Evolutionary conservation across 805 yeast species (phyloP).

Genomic region (Cyberlindnera suaveolens): DNA sequence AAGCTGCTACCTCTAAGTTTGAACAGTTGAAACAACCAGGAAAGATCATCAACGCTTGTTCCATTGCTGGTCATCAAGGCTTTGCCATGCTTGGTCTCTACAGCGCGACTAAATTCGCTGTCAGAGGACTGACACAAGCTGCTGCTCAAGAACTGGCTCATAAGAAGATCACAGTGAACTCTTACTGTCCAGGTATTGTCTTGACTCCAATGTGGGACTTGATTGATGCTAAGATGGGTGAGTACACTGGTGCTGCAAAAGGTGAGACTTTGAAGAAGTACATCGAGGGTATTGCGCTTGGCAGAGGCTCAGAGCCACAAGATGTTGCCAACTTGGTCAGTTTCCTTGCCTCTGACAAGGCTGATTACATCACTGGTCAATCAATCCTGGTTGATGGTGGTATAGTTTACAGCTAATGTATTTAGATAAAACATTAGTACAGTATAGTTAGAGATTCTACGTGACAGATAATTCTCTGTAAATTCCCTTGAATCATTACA

Average conservation of each 20-base stretch:
- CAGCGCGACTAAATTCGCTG: slow-evolving; percentile 32
- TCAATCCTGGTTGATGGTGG: slow-evolving; percentile 34
- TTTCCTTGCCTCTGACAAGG: slow-evolving; percentile 30
- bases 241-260: slow-evolving; percentile 21
- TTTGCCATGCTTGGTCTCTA: slow-evolving; percentile 28
- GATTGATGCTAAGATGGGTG: slow-evolving; percentile 23
- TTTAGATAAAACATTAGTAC: not conserved
- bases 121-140: slow-evolving; percentile 30
- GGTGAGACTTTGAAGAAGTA: slow-evolving; percentile 23
- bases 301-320: slow-evolving; percentile 30
- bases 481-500: no score
- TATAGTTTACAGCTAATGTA: slow-evolving; percentile 16
- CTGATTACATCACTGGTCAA: slow-evolving; percentile 32
- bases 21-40: slow-evolving; percentile 26
- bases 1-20: slow-evolving; percentile 27
- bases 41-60: slow-evolving; percentile 33
- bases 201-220: slow-evolving; percentile 33
- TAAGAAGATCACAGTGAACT: slow-evolving; percentile 32
- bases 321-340: slow-evolving; percentile 31
- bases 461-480: no score
- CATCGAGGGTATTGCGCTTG: slow-evolving; percentile 27
- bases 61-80: slow-evolving; percentile 30
- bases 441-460: no score
- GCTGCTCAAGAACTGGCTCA: slow-evolving; percentile 33
- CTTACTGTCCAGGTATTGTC: slow-evolving; percentile 36